Base-by-base conservation (phyloP, 768 basidiomycete species). In the Asterophora lycoperdoides region DNA sequence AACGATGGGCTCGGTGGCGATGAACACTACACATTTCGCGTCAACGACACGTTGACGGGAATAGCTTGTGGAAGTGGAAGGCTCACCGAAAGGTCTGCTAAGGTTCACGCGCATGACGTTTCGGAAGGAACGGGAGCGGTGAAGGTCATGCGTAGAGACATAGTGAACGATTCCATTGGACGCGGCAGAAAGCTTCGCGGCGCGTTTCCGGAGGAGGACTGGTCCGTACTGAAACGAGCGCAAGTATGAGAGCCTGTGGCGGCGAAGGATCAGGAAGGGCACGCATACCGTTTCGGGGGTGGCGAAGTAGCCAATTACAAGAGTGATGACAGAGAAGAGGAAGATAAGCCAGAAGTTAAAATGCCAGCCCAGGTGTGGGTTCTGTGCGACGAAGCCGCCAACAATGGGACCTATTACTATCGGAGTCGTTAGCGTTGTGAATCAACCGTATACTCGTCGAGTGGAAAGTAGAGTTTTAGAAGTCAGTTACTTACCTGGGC, bases 331-430 rank as follows among this genome's bases (percentile, higher is more conserved):
- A 11, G 80, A 70, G 49, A 81, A 72, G 17, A 79, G 75, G 55
- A 82, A 72, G 69, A 79, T 79, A 47, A 85, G 68, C 80, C 81
- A 83, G 61, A 84, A 85, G 44, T 78, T 77, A 58, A 80, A 80
- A 33, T 75, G 72, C 81, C 81, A 86, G 15, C 77, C 78, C 8
- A 80, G 68, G 18, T 56, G 64, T 8, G 66, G 63, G 43, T 72
- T 68, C 62, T 75, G 60, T 13, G 74, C 77, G 10, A 81, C 76
- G 62, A 76, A 83, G n/a, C 81, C 82, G 17, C 84, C 81, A 20
- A 83, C 76, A 46, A 88, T 76, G 2, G 84, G 83, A 1, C 84
- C 83, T n/a, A 81, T 67, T 5, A 83, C 80, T 80, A 55, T 13
- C 19, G 44, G 40, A 41, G 20, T 43, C 43, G 10, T 43, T 15